phyloP scores from a whole-genome alignment of 345 rosid species.

The Citrus medica region DNA sequence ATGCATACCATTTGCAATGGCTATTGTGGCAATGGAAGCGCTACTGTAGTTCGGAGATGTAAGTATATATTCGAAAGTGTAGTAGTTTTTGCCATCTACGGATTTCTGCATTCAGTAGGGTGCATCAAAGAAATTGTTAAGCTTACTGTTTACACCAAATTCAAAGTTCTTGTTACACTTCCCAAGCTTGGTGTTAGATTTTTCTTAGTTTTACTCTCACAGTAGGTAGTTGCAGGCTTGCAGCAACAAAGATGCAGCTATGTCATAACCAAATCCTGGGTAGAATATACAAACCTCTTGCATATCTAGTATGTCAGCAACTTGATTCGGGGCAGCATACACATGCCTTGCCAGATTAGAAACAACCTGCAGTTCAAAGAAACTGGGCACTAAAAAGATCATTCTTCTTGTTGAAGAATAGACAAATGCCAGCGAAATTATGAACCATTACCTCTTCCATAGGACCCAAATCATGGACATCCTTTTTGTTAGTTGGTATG shows the following conservation, averaged over 20 bases:
- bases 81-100: conserved; percentile 68
- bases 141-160: neutral
- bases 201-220: too few relatives aligned
- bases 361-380: conserved; percentile 44
- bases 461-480: conserved; percentile 80
- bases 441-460: conserved; percentile 58
- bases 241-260: too few relatives aligned
- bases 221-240: too few relatives aligned
- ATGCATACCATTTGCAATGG: conserved; percentile 60
- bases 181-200: neutral
- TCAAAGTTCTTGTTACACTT: too few relatives aligned
- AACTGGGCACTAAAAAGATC: neutral
- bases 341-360: conserved; percentile 52
- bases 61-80: conserved; percentile 73
- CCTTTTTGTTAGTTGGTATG: conserved; percentile 70
- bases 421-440: neutral
- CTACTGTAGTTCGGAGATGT: conserved; percentile 65
- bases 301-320: conserved; percentile 51
- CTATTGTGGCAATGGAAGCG: conserved; percentile 69
- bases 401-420: neutral
- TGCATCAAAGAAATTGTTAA: neutral
- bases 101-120: conserved; percentile 44
- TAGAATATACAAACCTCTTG: conserved; percentile 50
- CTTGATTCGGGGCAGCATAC: conserved; percentile 75
- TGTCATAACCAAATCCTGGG: neutral